Evolutionary conservation across 2,329 filamentous ascomycete genomes (phyloP), one percentile per base, ranked within the genome.

Genomic region (Fusarium musae): DNA sequence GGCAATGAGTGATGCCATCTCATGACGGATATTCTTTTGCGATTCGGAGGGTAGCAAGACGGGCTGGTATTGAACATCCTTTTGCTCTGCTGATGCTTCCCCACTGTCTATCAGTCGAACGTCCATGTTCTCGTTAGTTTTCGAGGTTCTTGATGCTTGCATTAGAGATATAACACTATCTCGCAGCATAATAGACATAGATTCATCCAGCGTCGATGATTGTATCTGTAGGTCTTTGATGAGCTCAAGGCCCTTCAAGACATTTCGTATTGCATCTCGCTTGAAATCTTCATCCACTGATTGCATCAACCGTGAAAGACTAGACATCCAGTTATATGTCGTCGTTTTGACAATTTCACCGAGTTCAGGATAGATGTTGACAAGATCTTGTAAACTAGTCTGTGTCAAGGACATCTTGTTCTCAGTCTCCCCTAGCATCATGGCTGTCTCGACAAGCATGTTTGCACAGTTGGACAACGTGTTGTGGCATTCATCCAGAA

Each of bases 301-400:
- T 79, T 96, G 94, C 90, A 98, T 95, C 19, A 94, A 83, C 21
- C 95, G 89, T 9, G 96, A 92, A 23, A 99, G 87, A 44, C 93
- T 92, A 5, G 90, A 89, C 30, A 95, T 88, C 95, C 95, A 98
- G 59, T 91, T 91, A 80, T 96, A 93, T 2, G 97, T 86, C 2
- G 89, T 92, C 34, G 87, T 88, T 75, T 93, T 93, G 32, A 96
- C 84, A 6, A 89, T 84, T 28, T 93, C 90, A 7, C 87, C 83
- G 4, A 95, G 85, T 54, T 88, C 84, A 4, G 87, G 82, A 74
- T 94, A 90, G 16, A 91, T 89, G 43, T 83, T 86, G 10, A 92
- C 84, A 32, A 97, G 83, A 69, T 91, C 87, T 34, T 85, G 86
- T 9, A 97, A 80, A 54, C 82, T 85, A 3, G 88, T 89, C 46